Base-by-base conservation (phyloP, 371 early-diverging fungal genomes). In the Vairimorpha apis region DNA sequence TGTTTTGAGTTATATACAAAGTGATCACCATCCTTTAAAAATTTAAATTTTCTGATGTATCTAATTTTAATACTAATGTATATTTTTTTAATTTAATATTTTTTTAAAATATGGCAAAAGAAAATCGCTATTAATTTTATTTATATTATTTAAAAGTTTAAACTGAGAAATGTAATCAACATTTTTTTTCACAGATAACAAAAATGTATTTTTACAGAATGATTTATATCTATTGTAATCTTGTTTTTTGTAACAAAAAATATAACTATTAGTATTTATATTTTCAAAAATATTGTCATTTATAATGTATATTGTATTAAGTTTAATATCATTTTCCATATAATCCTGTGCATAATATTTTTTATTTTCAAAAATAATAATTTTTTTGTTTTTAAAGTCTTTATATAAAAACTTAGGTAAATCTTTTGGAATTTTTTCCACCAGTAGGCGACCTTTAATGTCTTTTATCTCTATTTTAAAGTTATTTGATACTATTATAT, bases 11-110 rank as follows among this genome's bases (percentile, higher is more conserved):
- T 21, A 43, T 41, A 77, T 33, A 14, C 59, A 25, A 72, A 64
- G 2, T 38, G 14, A 37, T 45, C 32, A 47, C 35, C 12, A 25
- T 4, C n/a, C 7, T 29, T 7, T 92, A 86, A 0, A 92, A 87
- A 1, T 53, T 27, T 53, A 25, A 27, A 1, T 27, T 14, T 27
- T 47, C 16, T 47, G 4, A 53, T 37, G 3, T 12, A 7, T 7
- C 37, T 3, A 37, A 37, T 7, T 7, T 7, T 37, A 7, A 3
- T 37, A 7, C 37, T 12, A 12, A 37, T 37, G 3, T 37, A 7
- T 3, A 18, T 32, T 0, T 60, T 60, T 58, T 41, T 10, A 41
- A 41, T 58, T 23, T 33, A 8, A n/a, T 8, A 29, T 7, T 8
- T 12, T 58, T 25, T 5, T 5, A 30, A 25, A 16, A 1, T n/a